Evolutionary conservation across 2,329 filamentous ascomycete species (phyloP).

Genomic region (Phyllosticta ampelicida): DNA sequence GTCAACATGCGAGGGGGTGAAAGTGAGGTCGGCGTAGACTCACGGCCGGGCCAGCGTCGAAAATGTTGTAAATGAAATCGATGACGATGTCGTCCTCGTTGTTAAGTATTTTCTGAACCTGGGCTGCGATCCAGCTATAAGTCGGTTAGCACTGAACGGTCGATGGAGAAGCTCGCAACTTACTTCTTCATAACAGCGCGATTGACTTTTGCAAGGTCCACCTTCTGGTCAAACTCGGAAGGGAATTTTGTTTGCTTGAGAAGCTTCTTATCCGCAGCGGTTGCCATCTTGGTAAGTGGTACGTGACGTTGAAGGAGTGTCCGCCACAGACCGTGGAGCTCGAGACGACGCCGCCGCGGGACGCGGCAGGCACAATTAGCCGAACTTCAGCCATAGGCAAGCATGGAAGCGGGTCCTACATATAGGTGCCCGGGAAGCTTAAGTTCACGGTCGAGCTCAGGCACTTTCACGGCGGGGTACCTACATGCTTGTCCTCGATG

Average conservation of each 20-base stretch:
- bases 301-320: not conserved
- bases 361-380: not conserved
- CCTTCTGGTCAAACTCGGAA: conserved; percentile 84
- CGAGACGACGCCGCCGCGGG: not conserved
- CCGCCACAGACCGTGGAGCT: not conserved
- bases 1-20: conserved; percentile 12
- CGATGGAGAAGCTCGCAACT: conserved; percentile 23
- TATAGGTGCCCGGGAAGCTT: too few relatives aligned
- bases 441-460: too few relatives aligned
- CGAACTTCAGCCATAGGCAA: not conserved
- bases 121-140: conserved; percentile 79
- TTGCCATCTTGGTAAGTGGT: conserved; percentile 49
- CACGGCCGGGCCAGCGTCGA: conserved; percentile 69
- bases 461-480: not conserved
- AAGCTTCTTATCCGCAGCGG: conserved; percentile 78
- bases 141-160: not conserved
- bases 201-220: conserved; percentile 96
- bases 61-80: conserved; percentile 61
- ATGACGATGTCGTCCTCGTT: conserved; percentile 93
- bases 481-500: not conserved
- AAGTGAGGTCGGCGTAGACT: conserved; percentile 25
- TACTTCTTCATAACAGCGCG: conserved; percentile 96
- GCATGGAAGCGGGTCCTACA: too few relatives aligned
- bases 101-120: conserved; percentile 78
- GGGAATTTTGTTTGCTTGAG: conserved; percentile 89